Evolutionary conservation across 495 filamentous ascomycete species (phyloP), one percentile per base, ranked within the genome.

Genomic region (Letharia lupina): DNA sequence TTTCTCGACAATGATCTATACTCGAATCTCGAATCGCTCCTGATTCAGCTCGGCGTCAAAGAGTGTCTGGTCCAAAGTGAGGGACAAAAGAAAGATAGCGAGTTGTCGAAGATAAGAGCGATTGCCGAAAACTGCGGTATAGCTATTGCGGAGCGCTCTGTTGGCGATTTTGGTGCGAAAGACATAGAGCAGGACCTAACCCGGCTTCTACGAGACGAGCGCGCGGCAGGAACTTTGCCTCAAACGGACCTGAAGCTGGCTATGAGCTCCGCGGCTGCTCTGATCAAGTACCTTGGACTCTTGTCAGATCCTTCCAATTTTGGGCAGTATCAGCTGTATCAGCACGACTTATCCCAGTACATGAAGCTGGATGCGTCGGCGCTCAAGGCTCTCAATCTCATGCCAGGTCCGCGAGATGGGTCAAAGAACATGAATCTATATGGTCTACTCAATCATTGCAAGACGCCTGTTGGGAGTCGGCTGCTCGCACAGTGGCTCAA

Each of bases 311-410:
- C 90, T 20, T 89, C 90, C 31, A 98, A 99, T 74, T 97, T 96
- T 74, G 94, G 94, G 3, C 92, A 98, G 73, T 99, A 91, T 73
- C 91, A 93, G 70, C 84, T 99, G 35, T 98, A 97, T 71, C 94
- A 99, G 73, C 95, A 98, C 76, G 95, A 99, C 73, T 76, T 99
- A 39, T 87, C 91, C 15, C 94, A 99, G 72, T 99, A 91, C 71
- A 99, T 99, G 94, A 98, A 96, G 77, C 85, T 99, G 16, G 94
- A 99, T 79, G 90, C 95, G 16, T 91, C 94, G 8, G 94, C 94
- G 3, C 79, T 99, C 20, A 91, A 93, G 66, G 94, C 94, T 16
- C 82, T 99, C 57, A 99, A 98, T 71, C 82, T 99, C 28, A 97
- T 99, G 91, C 94, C 94, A 33, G 93, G 95, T 23, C 91, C 90